These are phyloP conservation scores for Carallia pectinifolia DNA, from an alignment of 345 rosid species.

Conservation along the genomic window DNA sequence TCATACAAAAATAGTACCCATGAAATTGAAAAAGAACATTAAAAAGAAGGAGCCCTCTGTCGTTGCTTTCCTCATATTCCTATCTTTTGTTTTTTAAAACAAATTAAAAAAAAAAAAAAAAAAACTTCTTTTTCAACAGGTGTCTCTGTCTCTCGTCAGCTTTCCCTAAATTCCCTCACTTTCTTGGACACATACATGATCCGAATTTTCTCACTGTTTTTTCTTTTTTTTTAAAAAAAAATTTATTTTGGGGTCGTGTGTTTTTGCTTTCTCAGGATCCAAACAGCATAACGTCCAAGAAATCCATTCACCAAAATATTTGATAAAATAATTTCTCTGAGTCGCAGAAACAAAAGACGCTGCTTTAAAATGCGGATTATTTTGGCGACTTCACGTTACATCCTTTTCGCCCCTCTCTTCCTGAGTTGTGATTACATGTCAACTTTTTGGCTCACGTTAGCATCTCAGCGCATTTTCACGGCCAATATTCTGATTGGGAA, in stretches of 20 bases:
- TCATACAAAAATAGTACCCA: background rate
- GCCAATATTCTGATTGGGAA: no score
- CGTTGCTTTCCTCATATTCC: conserved; percentile 15
- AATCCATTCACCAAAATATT: background rate
- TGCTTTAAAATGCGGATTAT: conserved; percentile 20
- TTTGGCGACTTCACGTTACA: conserved; percentile 1
- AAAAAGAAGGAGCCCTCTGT: background rate
- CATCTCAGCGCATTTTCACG: background rate
- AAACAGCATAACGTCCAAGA: conserved; percentile 20
- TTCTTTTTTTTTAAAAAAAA: background rate
- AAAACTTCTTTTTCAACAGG: no score
- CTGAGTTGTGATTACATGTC: background rate
- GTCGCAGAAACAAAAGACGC: background rate
- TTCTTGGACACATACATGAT: background rate
- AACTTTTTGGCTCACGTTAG: conserved; percentile 3
- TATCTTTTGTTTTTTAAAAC: background rate
- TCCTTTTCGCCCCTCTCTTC: background rate
- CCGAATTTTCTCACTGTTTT: background rate
- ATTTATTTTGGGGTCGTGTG: no score
- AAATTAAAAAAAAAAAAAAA: no score
- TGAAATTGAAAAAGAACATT: background rate
- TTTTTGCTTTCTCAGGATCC: background rate
- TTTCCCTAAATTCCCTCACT: conserved; percentile 16
- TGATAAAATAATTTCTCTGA: background rate
- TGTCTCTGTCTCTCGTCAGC: conserved; percentile 15